Evolutionary conservation across 2,329 filamentous ascomycete genomes (phyloP).

Genomic region (Cadophora sp.): DNA sequence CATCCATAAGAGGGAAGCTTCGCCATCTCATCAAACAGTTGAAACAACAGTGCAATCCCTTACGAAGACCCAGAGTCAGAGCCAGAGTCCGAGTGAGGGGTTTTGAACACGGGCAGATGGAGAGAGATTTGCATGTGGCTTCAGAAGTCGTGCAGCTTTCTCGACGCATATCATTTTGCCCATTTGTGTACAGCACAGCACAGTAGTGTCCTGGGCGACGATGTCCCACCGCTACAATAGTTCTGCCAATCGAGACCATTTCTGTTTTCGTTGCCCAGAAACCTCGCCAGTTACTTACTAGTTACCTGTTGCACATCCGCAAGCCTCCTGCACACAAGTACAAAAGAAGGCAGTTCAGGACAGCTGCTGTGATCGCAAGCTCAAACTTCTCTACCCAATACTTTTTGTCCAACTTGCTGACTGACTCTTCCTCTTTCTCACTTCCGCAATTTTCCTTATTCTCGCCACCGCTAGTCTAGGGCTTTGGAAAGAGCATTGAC

Average conservation of each 20-base stretch:
- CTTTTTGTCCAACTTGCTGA: neutral
- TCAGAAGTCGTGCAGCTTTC: constrained; percentile 3
- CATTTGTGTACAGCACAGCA: constrained; percentile 6
- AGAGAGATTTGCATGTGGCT: constrained; percentile 2
- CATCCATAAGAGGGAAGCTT: neutral
- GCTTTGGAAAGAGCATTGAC: constrained; percentile 20
- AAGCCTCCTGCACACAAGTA: constrained; percentile 3
- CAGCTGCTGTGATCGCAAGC: neutral
- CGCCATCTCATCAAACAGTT: neutral
- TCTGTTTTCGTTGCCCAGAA: constrained; percentile 13
- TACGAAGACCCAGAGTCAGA: no score
- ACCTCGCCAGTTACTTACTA: constrained; percentile 14
- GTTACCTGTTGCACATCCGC: neutral
- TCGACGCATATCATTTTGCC: constrained; percentile 3
- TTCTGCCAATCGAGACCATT: constrained; percentile 8
- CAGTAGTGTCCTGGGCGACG: constrained; percentile 9
- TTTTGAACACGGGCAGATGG: constrained; percentile 6
- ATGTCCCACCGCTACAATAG: constrained; percentile 9
- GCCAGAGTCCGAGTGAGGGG: neutral
- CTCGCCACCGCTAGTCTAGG: constrained; percentile 13
- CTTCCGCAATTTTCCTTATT: constrained; percentile 17
- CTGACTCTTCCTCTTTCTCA: neutral
- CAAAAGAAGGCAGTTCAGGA: neutral
- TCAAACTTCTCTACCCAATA: neutral
- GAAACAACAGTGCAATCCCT: no score